Evolutionary conservation across 129 eudicot species (phyloP), one percentile per base, ranked within the genome.

Genomic region (Artemisia argyi): DNA sequence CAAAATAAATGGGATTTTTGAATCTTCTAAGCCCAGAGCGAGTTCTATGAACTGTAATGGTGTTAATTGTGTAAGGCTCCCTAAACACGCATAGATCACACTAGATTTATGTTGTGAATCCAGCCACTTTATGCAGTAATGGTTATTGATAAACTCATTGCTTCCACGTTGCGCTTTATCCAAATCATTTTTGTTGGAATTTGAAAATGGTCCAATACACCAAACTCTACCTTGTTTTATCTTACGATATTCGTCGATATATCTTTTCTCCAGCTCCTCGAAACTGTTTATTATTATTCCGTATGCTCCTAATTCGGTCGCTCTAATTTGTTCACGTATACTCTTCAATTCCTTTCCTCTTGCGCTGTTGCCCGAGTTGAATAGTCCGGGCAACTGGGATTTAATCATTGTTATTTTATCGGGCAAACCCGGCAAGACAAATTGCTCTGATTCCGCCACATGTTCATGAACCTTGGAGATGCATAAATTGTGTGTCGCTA

Each of bases 171-270:
- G 78, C 1, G 79, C 76, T 61, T 69, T 74, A 39, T 85, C 90
- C 55, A 76, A 74, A n/a, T 62, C 74, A 20, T 80, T 73, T 55
- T 78, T 75, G 58, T 79, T 85, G n/a, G 70, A 71, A 13, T 80
- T 65, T 1, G 88, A 88, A 39, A 83, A 58, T 2, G 95, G 88
- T 1, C 86, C 88, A 11, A 85, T 61, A 53, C 90, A 76, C 95
- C 91, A 88, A 61, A 80, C 81, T 17, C 66, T 85, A 10, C 51
- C 78, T 0, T 83, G 71, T 20, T 69, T 82, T 3, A 77, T 2
- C 55, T 62, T 73, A 3, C 71, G 54, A 24, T 19, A 85, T 53
- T 78, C 77, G 39, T 88, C 71, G 3, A 78, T 66, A 54, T 85
- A 85, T 24, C 66, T 63, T 47, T 18, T 13, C 52, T 88, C 89